Conservation (phyloP, 192 early-diverging fungal species). For the Pecoramyces ruminantium region DNA sequence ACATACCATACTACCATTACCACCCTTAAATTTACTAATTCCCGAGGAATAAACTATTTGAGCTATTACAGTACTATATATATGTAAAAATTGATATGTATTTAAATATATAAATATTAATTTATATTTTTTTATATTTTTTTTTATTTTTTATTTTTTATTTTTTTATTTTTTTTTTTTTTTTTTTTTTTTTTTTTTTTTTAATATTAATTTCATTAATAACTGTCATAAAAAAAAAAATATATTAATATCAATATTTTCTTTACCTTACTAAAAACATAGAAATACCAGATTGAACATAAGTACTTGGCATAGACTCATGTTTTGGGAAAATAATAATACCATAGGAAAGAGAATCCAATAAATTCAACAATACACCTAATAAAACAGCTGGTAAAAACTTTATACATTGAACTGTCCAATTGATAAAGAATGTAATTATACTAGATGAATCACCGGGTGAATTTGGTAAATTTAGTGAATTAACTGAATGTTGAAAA, state of each 20-base stretch:
- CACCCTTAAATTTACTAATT: constrained; percentile 79
- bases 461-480: too few species aligned
- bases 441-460: too few species aligned
- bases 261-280: constrained; percentile 77
- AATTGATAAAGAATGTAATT: background rate
- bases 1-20: constrained; percentile 84
- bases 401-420: background rate
- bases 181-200: too few species aligned
- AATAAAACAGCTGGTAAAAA: constrained; percentile 71
- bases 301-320: constrained; percentile 24
- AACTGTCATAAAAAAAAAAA: too few species aligned
- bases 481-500: too few species aligned
- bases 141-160: too few species aligned
- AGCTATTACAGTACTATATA: constrained; percentile 19
- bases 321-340: constrained; percentile 78
- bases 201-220: too few species aligned
- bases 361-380: constrained; percentile 74
- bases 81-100: too few species aligned
- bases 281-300: constrained; percentile 61
- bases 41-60: constrained; percentile 56
- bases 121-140: too few species aligned
- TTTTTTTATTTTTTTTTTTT: too few species aligned
- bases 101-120: too few species aligned
- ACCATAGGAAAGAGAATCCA: constrained; percentile 69
- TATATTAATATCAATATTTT: too few species aligned